phyloP scores from a whole-genome alignment of 2,329 filamentous ascomycete species.

The Cryphonectria naterciae region DNA sequence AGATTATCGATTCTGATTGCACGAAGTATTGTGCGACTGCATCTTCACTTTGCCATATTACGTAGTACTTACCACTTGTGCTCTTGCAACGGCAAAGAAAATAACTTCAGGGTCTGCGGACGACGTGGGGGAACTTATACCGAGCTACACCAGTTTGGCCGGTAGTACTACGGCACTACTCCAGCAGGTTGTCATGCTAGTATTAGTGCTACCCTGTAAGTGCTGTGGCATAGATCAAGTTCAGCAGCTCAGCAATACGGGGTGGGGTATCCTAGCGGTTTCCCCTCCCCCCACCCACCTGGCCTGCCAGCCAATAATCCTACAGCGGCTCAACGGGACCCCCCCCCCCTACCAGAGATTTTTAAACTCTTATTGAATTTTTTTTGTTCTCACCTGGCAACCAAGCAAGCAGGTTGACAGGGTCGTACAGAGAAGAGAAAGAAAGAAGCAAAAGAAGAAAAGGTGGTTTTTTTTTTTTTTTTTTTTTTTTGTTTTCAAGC shows the following conservation, averaged over 20 bases:
- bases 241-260: neutral
- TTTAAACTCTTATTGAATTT: neutral
- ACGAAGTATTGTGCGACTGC: neutral
- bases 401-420: neutral
- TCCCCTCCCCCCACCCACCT: conserved; percentile 1
- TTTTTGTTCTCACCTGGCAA: neutral
- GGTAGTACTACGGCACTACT: neutral
- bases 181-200: neutral
- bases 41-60: neutral
- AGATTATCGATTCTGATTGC: neutral
- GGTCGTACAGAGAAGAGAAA: neutral
- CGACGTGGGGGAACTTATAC: neutral
- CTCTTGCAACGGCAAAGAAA: neutral
- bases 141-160: neutral
- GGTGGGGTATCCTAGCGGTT: neutral
- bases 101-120: neutral
- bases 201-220: neutral
- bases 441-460: neutral
- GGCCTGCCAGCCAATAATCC: conserved; percentile 8
- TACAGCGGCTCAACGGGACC: neutral
- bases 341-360: neutral
- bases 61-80: no score
- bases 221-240: neutral
- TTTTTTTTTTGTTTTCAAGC: neutral
- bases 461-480: neutral